Percentiles rank a stretch among this genome's conserved stretches.
These are phyloP conservation scores for Lecanicillium sp. DNA, from an alignment of 2,329 filamentous ascomycete species.

Conservation along the genomic window DNA sequence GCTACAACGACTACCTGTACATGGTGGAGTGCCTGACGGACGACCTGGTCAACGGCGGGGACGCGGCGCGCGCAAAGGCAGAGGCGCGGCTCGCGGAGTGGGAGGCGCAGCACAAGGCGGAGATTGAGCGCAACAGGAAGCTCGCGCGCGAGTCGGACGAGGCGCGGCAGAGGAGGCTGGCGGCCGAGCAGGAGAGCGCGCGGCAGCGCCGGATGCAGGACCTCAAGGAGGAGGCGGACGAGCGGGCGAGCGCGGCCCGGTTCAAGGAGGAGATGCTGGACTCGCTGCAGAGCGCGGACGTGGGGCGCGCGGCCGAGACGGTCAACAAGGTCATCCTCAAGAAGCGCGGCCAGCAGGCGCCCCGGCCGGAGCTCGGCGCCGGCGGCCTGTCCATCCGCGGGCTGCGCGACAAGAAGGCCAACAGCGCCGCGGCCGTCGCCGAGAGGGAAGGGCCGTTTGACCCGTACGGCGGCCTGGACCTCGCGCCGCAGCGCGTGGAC, in stretches of 20 bases:
- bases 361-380: conserved; percentile 30
- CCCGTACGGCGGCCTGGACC: conserved; percentile 71
- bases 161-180: conserved; percentile 47
- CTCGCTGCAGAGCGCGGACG: conserved; percentile 56
- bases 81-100: conserved; percentile 51
- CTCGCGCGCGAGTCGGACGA: conserved; percentile 52
- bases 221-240: conserved; percentile 62
- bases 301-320: conserved; percentile 53
- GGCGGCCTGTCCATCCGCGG: conserved; percentile 67
- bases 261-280: conserved; percentile 65
- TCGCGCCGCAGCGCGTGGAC: conserved; percentile 63
- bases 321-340: conserved; percentile 62
- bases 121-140: conserved; percentile 57
- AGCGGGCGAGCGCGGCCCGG: conserved; percentile 57
- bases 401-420: conserved; percentile 57
- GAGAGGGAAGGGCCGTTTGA: conserved; percentile 71
- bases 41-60: conserved; percentile 70
- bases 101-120: conserved; percentile 64
- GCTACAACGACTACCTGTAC: conserved; percentile 93
- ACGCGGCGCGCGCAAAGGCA: conserved; percentile 50
- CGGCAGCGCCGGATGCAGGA: conserved; percentile 54
- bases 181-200: conserved; percentile 60
- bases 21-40: conserved; percentile 85
- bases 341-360: conserved; percentile 56
- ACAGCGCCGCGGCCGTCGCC: conserved; percentile 27